Base-by-base conservation (phyloP, 1,284 basidiomycete species). In the Fomitopsis betulina region DNA sequence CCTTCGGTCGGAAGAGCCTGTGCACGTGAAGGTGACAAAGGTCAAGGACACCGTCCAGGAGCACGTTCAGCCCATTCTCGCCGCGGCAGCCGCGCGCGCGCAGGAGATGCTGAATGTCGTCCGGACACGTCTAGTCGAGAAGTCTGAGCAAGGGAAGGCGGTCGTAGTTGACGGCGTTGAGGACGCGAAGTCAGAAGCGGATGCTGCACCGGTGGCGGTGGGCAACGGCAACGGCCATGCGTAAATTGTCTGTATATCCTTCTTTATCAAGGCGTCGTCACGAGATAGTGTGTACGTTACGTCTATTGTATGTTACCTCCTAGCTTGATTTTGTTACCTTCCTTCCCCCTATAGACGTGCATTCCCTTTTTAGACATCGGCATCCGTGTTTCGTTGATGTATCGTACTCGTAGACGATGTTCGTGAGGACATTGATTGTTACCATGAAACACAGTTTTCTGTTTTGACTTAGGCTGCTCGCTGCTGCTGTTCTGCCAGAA, bases 1-100 rank as follows among this genome's bases (percentile, higher is more conserved):
- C 62, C 65, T 86, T 54, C 75, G 73, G n/a, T 75, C 82, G 52
- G 78, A 87, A 56, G 67, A 83, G n/a, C 76, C 85, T 0, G 59
- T 87, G 4, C 76, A 79, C 49, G 85, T 86, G 56, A 89, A 87
- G 74, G 78, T 82, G 25, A 63, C 70, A 43, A 79, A 78, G 57
- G 72, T 88, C n/a, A 70, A 76, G n/a, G 73, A 76, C 49, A 81
- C 86, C 59, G 84, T 89, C 23, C 77, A 75, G 63, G 78, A 81
- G 33, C 79, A 79, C 39, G 81, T 88, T 25, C 74, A 74, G 42
- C 87, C 87, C 19, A 67, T 88, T 56, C 75, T 89, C 13, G 84
- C 75, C 50, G 69, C 71, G 5, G 70, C 72, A 17, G 61, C 69
- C 9, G 63, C 63, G 38, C 69, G 71, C 7, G 62, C 72, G 23